Conservation (phyloP, 208 protist genomes). For the Endotrypanum monterogeii region DNA sequence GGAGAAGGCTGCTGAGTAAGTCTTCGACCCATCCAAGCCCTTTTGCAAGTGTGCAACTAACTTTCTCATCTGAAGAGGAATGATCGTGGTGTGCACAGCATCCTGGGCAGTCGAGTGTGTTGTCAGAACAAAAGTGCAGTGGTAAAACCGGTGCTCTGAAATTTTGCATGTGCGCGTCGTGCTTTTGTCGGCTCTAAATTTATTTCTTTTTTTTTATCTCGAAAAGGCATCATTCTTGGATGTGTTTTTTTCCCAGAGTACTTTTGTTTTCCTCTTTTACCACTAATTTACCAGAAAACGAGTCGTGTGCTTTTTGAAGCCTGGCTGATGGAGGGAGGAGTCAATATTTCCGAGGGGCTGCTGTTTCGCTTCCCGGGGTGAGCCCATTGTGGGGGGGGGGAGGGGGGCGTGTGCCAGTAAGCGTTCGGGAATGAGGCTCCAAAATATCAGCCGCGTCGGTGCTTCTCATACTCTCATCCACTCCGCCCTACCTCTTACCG, state of each 20-base stretch:
- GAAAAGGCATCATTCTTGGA: neutral
- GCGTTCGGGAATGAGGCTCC: neutral
- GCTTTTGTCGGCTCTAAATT: neutral
- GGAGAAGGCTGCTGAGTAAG: slow-evolving; percentile 38
- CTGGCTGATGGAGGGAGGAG: no score
- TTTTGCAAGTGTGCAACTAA: neutral
- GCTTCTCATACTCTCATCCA: no score
- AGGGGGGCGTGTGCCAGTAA: no score
- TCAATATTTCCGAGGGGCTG: no score
- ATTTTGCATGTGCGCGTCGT: slow-evolving; percentile 19
- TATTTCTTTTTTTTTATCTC: slow-evolving; percentile 14
- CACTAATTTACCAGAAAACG: neutral
- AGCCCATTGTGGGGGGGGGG: neutral
- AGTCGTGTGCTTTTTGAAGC: neutral
- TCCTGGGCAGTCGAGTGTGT: slow-evolving; percentile 1
- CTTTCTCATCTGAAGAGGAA: neutral
- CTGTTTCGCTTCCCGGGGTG: no score
- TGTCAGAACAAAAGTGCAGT: neutral
- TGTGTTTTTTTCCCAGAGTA: neutral
- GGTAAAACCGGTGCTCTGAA: neutral
- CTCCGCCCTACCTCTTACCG: neutral
- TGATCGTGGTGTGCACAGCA: slow-evolving; percentile 5
- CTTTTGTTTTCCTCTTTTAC: neutral
- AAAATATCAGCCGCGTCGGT: neutral
- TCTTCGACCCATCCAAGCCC: neutral